These are phyloP conservation scores for Candolleomyces eurysporus DNA, from an alignment of 768 basidiomycete genomes.

Conservation along the genomic window DNA sequence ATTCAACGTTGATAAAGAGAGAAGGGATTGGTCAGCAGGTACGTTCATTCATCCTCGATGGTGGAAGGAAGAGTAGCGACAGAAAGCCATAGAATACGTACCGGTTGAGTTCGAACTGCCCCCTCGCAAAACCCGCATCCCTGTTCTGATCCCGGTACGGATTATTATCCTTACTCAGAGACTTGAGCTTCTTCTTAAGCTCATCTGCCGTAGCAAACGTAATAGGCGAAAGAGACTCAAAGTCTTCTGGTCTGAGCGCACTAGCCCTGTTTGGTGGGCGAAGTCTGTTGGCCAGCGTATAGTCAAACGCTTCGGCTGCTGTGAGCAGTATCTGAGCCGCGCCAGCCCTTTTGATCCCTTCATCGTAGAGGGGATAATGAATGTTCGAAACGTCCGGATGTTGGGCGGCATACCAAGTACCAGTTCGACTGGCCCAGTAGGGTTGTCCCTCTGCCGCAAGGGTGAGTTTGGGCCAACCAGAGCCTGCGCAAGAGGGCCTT, in stretches of 20 bases:
- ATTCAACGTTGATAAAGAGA: neutral
- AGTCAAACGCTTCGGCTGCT: neutral
- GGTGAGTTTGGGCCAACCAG: neutral
- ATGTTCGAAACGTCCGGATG: neutral
- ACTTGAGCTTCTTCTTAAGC: neutral
- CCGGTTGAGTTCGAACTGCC: neutral
- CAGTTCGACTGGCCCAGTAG: neutral
- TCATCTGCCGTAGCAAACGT: neutral
- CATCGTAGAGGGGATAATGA: neutral
- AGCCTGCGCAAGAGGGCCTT: neutral
- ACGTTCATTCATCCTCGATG: neutral
- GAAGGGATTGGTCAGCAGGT: too few species aligned
- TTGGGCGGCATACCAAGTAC: neutral
- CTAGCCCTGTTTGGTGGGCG: neutral
- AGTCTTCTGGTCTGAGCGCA: neutral
- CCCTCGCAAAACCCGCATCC: neutral
- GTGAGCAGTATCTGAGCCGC: neutral
- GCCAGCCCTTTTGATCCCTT: neutral
- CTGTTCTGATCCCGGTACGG: neutral
- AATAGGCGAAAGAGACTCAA: neutral
- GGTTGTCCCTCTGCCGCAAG: neutral
- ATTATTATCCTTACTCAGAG: neutral
- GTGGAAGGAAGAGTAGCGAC: neutral
- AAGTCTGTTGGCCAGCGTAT: neutral
- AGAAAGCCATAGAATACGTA: neutral